phyloP scores from a whole-genome alignment of 331 rosid genomes.

The Erythrophleum ivorense region DNA sequence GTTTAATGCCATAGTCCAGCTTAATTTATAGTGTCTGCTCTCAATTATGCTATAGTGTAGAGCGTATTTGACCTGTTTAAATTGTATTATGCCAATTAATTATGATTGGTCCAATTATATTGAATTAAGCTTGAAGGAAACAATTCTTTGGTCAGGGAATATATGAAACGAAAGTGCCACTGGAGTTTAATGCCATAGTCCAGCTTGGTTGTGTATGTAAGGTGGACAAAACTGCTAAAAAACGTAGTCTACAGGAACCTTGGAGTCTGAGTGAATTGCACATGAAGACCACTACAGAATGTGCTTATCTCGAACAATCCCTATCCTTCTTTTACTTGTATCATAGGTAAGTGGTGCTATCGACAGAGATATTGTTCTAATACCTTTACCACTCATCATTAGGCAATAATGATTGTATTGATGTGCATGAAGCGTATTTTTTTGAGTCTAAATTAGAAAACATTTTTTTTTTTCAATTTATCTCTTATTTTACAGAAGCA shows the following conservation, averaged over 20 bases:
- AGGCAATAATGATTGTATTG: not conserved
- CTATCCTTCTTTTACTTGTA: slow-evolving; percentile 89
- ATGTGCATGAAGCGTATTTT: not conserved
- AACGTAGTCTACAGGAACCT: slow-evolving; percentile 67
- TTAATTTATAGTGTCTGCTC: slow-evolving; percentile 79
- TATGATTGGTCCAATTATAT: slow-evolving; percentile 28
- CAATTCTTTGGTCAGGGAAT: slow-evolving; percentile 76
- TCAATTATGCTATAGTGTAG: not conserved
- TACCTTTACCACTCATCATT: slow-evolving; percentile 23
- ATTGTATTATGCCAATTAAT: slow-evolving; percentile 28
- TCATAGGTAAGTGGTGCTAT: slow-evolving; percentile 63
- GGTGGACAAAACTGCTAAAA: slow-evolving; percentile 81
- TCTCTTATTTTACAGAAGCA: not conserved
- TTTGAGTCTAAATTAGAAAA: not conserved
- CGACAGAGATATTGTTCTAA: slow-evolving; percentile 21
- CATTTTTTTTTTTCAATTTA: not conserved
- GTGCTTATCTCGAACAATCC: slow-evolving; percentile 80
- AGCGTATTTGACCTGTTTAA: slow-evolving; percentile 28
- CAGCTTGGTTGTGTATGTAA: slow-evolving; percentile 97
- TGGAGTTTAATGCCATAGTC: slow-evolving; percentile 68
- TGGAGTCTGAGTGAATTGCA: slow-evolving; percentile 86
- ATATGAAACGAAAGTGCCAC: slow-evolving; percentile 86
- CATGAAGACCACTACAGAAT: slow-evolving; percentile 93
- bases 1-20: slow-evolving; percentile 71
- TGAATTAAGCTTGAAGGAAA: slow-evolving; percentile 36